Conservation (phyloP, 306 rosid genomes). For the Corylus avellana region DNA sequence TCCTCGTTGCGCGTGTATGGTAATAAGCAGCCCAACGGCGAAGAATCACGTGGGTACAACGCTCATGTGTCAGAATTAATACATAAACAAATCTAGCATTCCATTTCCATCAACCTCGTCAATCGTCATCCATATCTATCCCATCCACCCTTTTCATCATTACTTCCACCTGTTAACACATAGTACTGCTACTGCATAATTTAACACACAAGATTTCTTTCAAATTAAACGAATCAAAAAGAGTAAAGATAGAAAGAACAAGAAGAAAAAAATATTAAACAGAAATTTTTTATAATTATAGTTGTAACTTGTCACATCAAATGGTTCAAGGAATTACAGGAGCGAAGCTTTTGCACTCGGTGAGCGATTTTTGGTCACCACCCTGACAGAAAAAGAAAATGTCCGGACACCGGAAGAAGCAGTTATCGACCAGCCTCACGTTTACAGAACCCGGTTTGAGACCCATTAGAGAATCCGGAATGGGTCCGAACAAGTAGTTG, state of each 20-base stretch:
- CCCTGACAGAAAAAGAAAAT: constrained; percentile 77
- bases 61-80: constrained; percentile 6
- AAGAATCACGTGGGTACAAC: constrained; percentile 27
- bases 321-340: constrained; percentile 48
- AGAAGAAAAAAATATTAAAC: background rate
- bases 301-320: background rate
- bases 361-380: constrained; percentile 55
- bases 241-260: background rate
- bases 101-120: background rate
- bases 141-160: background rate
- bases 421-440: constrained; percentile 61
- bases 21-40: background rate
- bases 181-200: background rate
- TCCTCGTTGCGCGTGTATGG: background rate
- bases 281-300: background rate
- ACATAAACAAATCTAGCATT: background rate
- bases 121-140: constrained; percentile 1
- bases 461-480: constrained; percentile 54
- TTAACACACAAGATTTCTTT: background rate
- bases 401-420: constrained; percentile 70
- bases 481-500: constrained; percentile 67
- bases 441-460: constrained; percentile 66
- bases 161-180: background rate
- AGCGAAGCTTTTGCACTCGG: constrained; percentile 44
- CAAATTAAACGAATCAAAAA: background rate